phyloP scores from a whole-genome alignment of 192 early-diverging fungal genomes.

The Cetraspora pellucida region DNA sequence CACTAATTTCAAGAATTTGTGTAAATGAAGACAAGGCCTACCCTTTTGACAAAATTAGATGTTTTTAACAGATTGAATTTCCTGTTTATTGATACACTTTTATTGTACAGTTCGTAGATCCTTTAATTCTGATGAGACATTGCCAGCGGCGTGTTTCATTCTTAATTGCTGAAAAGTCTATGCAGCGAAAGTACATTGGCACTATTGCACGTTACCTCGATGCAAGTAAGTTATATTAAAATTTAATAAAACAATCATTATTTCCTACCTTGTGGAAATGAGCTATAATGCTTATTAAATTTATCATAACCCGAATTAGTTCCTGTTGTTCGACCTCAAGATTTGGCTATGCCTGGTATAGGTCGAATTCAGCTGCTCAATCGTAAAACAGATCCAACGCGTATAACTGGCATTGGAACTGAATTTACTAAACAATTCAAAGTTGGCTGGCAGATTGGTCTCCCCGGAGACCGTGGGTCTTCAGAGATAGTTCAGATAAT shows the following conservation, averaged over 20 bases:
- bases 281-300: background rate
- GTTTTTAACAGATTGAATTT: too few species aligned
- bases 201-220: constrained; percentile 73
- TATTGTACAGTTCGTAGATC: constrained; percentile 87
- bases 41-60: too few species aligned
- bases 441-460: constrained; percentile 62
- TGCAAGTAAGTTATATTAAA: constrained; percentile 64
- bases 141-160: constrained; percentile 78
- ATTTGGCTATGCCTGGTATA: constrained; percentile 72
- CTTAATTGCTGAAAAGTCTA: constrained; percentile 82
- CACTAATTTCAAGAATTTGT: too few species aligned
- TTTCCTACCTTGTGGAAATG: too few species aligned
- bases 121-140: constrained; percentile 83
- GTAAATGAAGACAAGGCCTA: too few species aligned
- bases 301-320: constrained; percentile 49
- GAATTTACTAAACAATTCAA: constrained; percentile 68
- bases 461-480: constrained; percentile 62
- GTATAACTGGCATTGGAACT: constrained; percentile 71
- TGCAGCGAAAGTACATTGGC: constrained; percentile 85
- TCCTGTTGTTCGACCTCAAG: constrained; percentile 92
- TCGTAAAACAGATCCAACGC: constrained; percentile 65
- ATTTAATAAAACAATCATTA: constrained; percentile 7
- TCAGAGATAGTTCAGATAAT: constrained; percentile 77
- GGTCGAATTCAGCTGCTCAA: constrained; percentile 74
- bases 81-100: too few species aligned